phyloP scores from a whole-genome alignment of 768 basidiomycete genomes.

The Tricholoma bakamatsutake region DNA sequence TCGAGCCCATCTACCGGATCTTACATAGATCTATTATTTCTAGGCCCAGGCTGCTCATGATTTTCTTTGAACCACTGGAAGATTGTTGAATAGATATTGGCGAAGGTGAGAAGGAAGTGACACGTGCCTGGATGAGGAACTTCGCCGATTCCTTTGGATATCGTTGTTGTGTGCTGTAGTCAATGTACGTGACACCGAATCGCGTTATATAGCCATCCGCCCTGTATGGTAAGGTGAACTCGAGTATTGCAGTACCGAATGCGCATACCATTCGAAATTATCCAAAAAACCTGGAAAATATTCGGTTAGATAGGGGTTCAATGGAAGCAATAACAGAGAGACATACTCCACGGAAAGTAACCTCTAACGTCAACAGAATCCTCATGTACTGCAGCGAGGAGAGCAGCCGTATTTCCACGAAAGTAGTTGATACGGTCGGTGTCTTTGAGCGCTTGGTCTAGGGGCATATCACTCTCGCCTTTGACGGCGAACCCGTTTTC shows the following conservation, averaged over 20 bases:
- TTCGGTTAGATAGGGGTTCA: background rate
- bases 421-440: slow-evolving; percentile 65
- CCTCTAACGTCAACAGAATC: slow-evolving; percentile 58
- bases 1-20: background rate
- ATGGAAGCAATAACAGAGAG: background rate
- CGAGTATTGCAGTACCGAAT: background rate
- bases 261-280: slow-evolving; percentile 61
- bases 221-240: slow-evolving; percentile 18
- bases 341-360: slow-evolving; percentile 68
- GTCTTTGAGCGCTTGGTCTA: slow-evolving; percentile 51
- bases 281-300: slow-evolving; percentile 51
- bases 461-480: slow-evolving; percentile 47
- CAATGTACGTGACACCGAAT: slow-evolving; percentile 54
- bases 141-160: slow-evolving; percentile 45
- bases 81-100: background rate
- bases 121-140: slow-evolving; percentile 25
- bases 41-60: slow-evolving; percentile 5
- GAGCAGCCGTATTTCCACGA: slow-evolving; percentile 46
- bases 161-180: slow-evolving; percentile 49
- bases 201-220: slow-evolving; percentile 50
- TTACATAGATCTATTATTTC: background rate
- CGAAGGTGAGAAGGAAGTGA: background rate
- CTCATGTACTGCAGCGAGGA: slow-evolving; percentile 52
- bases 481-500: slow-evolving; percentile 73
- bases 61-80: slow-evolving; percentile 9